Base-by-base conservation (phyloP, 306 rosid genomes). In the Cucurbita ficifolia region DNA sequence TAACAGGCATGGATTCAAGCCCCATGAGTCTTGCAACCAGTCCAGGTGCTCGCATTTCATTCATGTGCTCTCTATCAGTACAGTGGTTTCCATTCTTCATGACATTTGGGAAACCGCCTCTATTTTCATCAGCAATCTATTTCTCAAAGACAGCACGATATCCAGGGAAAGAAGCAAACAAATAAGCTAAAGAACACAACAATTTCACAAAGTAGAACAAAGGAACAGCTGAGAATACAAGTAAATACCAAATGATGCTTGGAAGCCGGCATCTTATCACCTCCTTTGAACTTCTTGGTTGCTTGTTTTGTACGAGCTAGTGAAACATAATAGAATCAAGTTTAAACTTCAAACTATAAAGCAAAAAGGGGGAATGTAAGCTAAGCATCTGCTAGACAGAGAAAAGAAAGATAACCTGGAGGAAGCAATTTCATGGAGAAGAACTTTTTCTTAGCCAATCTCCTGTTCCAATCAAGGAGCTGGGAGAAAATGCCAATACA, bases 11-110 rank as follows among this genome's bases (percentile, higher is more conserved):
- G 42, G 87, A 79, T 70, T 92, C 98, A 54, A 92, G 87, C 36
- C 98, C 98, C 98, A 92, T 92, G 62, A 86, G 87, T 86, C 96
- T 81, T 58, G 96, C 98, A 58, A 92, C 91, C 74, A 92, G 78
- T 83, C 96, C 71, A 0, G 98, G 98, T 43, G 81, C 84, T 74
- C 87, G 79, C 89, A 84, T 84, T 69, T 88, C 98, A 18, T 74
- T 78, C 82, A 77, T 87, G 17, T 72, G 83, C 19, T 77, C 91
- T 36, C 75, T 78, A 70, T 80, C 88, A 24, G 42, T 45, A 59
- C 87, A 65, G 50, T 69, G 81, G 82, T 77, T 80, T 61, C 82
- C 84, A 50, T 84, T 79, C 80, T 83, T 90, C 81, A 80, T 91
- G 67, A 69, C 70, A 75, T 80, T 82, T 11, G 92, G 95, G 51